Evolutionary conservation across 1,284 basidiomycete genomes (phyloP).

Genomic region (Neolentinus lepideus): DNA sequence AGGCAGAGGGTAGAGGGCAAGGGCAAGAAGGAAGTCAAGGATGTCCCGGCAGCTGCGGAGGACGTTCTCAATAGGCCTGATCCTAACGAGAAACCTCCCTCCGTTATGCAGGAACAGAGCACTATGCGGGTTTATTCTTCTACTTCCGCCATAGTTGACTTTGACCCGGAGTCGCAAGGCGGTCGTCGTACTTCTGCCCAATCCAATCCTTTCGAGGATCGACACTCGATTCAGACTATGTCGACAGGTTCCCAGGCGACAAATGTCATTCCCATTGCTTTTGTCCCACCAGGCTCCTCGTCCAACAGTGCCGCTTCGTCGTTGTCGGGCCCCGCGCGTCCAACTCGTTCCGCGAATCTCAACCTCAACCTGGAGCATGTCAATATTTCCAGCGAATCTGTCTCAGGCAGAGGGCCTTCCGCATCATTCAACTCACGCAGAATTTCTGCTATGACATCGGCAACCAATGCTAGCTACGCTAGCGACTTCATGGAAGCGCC

Average conservation of each 20-base stretch:
- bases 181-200: slow-evolving; percentile 26
- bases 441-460: slow-evolving; percentile 65
- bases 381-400: slow-evolving; percentile 48
- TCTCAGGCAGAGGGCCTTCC: slow-evolving; percentile 38
- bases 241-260: slow-evolving; percentile 65
- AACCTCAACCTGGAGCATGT: slow-evolving; percentile 57
- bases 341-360: slow-evolving; percentile 47
- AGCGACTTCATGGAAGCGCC: slow-evolving; percentile 77
- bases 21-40: slow-evolving; percentile 38
- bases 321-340: slow-evolving; percentile 17
- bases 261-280: slow-evolving; percentile 79
- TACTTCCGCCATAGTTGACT: slow-evolving; percentile 42
- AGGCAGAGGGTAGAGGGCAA: slow-evolving; percentile 18
- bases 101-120: slow-evolving; percentile 23
- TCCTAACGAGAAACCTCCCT: slow-evolving; percentile 56
- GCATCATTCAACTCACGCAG: slow-evolving; percentile 46
- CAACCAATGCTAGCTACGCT: slow-evolving; percentile 66
- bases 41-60: slow-evolving; percentile 64
- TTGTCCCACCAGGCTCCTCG: slow-evolving; percentile 55
- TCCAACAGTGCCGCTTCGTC: slow-evolving; percentile 2
- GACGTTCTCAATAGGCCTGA: slow-evolving; percentile 73
- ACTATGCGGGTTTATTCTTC: slow-evolving; percentile 30
- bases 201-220: slow-evolving; percentile 71
- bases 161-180: slow-evolving; percentile 43
- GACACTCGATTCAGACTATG: slow-evolving; percentile 67